Conservation (phyloP, 2,329 filamentous ascomycete genomes). For the Acrocalymma vagum region DNA sequence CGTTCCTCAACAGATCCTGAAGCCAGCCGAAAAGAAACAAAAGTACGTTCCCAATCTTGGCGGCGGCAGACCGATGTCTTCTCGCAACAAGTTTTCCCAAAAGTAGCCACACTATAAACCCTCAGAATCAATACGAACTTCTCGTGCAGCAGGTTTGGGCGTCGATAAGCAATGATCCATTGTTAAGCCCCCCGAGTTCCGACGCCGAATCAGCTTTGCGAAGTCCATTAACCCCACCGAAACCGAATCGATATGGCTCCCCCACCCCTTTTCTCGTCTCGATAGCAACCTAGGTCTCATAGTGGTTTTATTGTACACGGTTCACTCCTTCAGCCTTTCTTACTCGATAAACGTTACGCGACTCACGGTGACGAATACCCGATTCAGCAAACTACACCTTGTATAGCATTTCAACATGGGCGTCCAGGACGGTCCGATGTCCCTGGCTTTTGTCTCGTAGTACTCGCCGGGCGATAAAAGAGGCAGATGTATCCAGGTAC, state of each 20-base stretch:
- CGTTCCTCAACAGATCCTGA: slow-evolving; percentile 82
- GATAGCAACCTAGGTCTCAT: slow-evolving; percentile 37
- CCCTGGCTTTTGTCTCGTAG: slow-evolving; percentile 26
- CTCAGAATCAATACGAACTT: slow-evolving; percentile 55
- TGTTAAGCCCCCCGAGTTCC: slow-evolving; percentile 42
- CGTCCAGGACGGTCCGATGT: slow-evolving; percentile 18
- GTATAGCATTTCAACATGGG: slow-evolving; percentile 11
- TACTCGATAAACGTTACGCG: slow-evolving; percentile 27
- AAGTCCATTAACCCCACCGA: slow-evolving; percentile 31
- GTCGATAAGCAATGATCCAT: slow-evolving; percentile 70
- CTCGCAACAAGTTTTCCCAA: slow-evolving; percentile 72
- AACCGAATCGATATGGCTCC: slow-evolving; percentile 45
- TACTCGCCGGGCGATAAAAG: slow-evolving; percentile 34
- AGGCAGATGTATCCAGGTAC: slow-evolving; percentile 21
- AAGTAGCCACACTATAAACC: slow-evolving; percentile 60
- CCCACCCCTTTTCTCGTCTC: slow-evolving; percentile 39
- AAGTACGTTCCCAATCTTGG: slow-evolving; percentile 91
- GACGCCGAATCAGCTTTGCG: slow-evolving; percentile 39
- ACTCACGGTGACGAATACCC: slow-evolving; percentile 19
- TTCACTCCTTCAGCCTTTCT: slow-evolving; percentile 28
- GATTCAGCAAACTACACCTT: slow-evolving; percentile 15
- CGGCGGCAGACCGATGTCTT: slow-evolving; percentile 74
- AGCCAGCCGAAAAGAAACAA: slow-evolving; percentile 99
- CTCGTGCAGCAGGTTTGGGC: slow-evolving; percentile 89
- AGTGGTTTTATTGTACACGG: slow-evolving; percentile 38